phyloP scores from a whole-genome alignment of 306 rosid species.

The Cajanus cajan region DNA sequence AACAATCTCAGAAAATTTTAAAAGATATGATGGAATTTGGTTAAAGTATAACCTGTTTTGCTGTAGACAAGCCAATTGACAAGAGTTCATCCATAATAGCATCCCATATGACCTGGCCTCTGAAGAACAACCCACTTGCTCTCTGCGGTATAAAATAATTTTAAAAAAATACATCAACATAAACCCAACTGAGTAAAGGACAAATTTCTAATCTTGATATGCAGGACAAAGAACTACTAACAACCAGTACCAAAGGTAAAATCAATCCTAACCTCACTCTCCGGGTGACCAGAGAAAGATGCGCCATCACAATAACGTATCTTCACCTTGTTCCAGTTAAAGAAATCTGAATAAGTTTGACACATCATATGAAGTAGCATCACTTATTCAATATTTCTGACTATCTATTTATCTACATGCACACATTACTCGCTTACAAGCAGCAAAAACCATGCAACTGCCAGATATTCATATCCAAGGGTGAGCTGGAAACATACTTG shows the following conservation, averaged over 20 bases:
- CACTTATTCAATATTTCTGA: not conserved
- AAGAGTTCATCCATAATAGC: slow-evolving; percentile 76
- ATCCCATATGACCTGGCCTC: slow-evolving; percentile 97
- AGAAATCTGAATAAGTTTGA: slow-evolving; percentile 73
- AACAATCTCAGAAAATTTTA: slow-evolving; percentile 1
- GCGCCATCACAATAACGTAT: slow-evolving; percentile 96
- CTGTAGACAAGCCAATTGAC: slow-evolving; percentile 75
- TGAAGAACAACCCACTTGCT: slow-evolving; percentile 61
- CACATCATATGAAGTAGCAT: slow-evolving; percentile 32
- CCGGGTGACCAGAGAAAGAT: slow-evolving; percentile 84
- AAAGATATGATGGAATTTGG: not conserved
- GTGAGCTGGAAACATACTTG: not conserved
- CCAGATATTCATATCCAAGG: slow-evolving; percentile 4
- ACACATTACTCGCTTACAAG: not conserved
- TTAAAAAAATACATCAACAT: not conserved
- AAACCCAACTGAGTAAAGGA: not conserved
- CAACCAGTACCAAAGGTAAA: not conserved
- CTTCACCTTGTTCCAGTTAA: slow-evolving; percentile 94
- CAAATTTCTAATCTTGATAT: not conserved
- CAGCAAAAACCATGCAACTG: not conserved
- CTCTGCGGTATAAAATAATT: slow-evolving; percentile 36
- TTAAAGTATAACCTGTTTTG: slow-evolving; percentile 62
- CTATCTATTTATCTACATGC: not conserved
- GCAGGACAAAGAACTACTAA: not conserved
- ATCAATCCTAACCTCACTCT: slow-evolving; percentile 58